Percentiles rank a stretch among this genome's conserved stretches.
phyloP scores from a whole-genome alignment of 2,329 filamentous ascomycete species.

The Rhynchosporium graminicola region DNA sequence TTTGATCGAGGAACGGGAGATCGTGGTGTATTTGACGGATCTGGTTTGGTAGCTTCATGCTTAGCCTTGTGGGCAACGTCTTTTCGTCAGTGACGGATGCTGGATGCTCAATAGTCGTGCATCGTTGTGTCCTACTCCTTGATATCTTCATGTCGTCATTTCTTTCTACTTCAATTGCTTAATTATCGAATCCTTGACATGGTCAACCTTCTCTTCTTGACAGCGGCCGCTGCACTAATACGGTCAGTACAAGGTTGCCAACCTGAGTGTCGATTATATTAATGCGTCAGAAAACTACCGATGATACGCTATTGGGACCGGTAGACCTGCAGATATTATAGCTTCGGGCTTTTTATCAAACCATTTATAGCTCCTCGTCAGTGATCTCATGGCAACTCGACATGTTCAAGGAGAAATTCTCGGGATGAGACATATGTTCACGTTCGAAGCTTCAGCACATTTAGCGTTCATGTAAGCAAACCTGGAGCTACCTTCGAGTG shows the following conservation, averaged over 20 bases:
- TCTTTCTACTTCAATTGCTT: too few species aligned
- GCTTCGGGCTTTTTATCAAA: not conserved
- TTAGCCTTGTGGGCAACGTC: too few species aligned
- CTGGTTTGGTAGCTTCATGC: too few species aligned
- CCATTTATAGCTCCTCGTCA: not conserved
- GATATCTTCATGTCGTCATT: too few species aligned
- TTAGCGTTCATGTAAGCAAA: not conserved
- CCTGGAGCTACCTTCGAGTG: too few species aligned
- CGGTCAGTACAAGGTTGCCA: not conserved
- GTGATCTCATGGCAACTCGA: not conserved
- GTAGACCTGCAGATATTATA: not conserved
- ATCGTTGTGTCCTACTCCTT: too few species aligned
- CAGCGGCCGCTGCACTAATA: not conserved
- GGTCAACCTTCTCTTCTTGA: not conserved
- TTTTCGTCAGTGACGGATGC: too few species aligned
- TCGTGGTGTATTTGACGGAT: too few species aligned
- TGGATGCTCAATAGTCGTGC: too few species aligned
- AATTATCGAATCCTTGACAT: not conserved
- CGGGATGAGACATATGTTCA: conserved; percentile 1
- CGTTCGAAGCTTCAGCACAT: not conserved
- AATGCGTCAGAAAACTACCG: not conserved
- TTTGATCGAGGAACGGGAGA: too few species aligned
- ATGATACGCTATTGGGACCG: not conserved
- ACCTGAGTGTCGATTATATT: not conserved
- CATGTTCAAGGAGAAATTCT: not conserved